Evolutionary conservation across 345 rosid species (phyloP).

Genomic region (Hibiscus trionum): DNA sequence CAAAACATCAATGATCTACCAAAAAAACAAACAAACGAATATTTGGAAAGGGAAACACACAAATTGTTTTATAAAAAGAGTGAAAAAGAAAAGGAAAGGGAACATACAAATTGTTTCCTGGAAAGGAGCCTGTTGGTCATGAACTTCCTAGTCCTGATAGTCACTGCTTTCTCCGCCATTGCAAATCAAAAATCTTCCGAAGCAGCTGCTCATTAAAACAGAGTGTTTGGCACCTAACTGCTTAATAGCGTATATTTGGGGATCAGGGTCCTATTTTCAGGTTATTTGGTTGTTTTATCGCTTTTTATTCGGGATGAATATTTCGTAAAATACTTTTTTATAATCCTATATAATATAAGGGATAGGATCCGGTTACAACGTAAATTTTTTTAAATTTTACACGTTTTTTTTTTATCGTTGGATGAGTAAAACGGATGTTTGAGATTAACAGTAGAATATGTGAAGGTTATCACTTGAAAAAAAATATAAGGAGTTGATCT

Average conservation of each 20-base stretch:
- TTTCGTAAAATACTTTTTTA: no score
- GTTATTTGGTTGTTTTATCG: not conserved
- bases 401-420: no score
- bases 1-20: not conserved
- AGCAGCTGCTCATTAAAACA: not conserved
- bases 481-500: no score
- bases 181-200: not conserved
- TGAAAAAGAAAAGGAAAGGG: no score
- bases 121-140: slow-evolving; percentile 48
- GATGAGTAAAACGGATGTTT: no score
- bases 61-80: no score
- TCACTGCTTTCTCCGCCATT: slow-evolving; percentile 36
- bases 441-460: no score
- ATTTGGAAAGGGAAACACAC: not conserved
- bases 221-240: not conserved
- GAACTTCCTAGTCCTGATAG: slow-evolving; percentile 41
- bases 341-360: no score
- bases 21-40: not conserved
- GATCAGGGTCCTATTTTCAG: not conserved
- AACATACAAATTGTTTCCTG: slow-evolving; percentile 35
- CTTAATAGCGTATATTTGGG: not conserved
- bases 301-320: not conserved
- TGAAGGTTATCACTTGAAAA: no score
- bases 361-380: no score
- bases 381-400: no score